These are phyloP conservation scores for Termitomyces heimii DNA, from an alignment of 768 basidiomycete genomes.

Conservation along the genomic window DNA sequence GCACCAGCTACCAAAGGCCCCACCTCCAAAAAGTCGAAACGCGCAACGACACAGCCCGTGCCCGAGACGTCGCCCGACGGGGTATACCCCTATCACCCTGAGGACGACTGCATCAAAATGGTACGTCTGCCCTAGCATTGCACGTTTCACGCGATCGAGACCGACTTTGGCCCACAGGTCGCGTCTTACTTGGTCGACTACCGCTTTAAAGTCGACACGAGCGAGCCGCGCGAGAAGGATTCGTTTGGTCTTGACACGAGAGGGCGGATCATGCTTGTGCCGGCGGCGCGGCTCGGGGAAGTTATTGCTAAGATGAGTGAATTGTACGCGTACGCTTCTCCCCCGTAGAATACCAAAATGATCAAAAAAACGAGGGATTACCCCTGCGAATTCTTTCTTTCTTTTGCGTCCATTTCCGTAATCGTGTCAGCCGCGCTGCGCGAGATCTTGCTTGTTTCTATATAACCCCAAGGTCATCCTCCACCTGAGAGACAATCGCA, in stretches of 20 bases:
- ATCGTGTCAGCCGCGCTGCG: neutral
- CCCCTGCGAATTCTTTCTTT: no score
- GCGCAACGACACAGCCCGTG: conserved; percentile 11
- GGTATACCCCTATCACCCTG: conserved; percentile 73
- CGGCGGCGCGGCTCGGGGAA: conserved; percentile 32
- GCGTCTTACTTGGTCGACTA: conserved; percentile 30
- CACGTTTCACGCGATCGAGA: no score
- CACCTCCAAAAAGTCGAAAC: conserved; percentile 33
- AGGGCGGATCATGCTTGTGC: conserved; percentile 61
- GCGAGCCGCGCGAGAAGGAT: conserved; percentile 52
- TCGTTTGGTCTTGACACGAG: conserved; percentile 68
- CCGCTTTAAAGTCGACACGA: conserved; percentile 41
- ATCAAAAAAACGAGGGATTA: neutral
- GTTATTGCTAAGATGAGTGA: conserved; percentile 34
- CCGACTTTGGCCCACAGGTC: neutral
- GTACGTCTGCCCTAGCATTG: conserved; percentile 25
- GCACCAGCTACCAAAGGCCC: conserved; percentile 23
- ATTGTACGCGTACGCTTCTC: conserved; percentile 14
- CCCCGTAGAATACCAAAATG: neutral
- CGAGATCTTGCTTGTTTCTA: no score
- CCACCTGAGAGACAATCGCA: neutral
- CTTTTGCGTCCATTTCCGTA: no score
- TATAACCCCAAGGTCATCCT: neutral
- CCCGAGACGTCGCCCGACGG: conserved; percentile 36
- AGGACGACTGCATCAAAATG: conserved; percentile 70